Evolutionary conservation across 345 rosid species (phyloP).

Genomic region (Eucalyptus globulus): DNA sequence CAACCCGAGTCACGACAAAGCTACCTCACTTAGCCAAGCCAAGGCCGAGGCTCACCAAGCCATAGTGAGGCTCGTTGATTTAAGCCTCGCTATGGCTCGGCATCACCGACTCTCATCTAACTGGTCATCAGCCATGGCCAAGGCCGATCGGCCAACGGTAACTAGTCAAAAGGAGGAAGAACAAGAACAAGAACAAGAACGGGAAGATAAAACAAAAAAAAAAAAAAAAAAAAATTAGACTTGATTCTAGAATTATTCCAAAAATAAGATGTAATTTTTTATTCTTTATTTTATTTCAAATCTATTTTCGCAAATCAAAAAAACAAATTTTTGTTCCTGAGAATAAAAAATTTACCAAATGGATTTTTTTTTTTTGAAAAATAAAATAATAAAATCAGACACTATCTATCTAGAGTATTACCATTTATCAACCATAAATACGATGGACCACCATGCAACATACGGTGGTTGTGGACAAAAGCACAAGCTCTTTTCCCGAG

Average conservation of each 20-base stretch:
- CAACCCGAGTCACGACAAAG: fast-evolving
- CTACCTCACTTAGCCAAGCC: no score
- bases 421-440: background rate
- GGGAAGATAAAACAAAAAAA: no score
- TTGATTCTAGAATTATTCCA: fast-evolving
- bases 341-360: no score
- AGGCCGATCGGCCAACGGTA: fast-evolving
- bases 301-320: no score
- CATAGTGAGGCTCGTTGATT: fast-evolving
- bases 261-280: no score
- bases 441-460: background rate
- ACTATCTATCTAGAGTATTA: fast-evolving
- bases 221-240: no score
- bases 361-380: fast-evolving
- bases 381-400: fast-evolving
- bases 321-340: fast-evolving
- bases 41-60: fast-evolving
- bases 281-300: no score
- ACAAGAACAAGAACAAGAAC: fast-evolving
- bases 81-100: no score
- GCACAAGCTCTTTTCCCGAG: background rate
- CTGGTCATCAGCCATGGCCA: fast-evolving
- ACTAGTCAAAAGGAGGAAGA: no score
- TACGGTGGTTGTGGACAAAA: background rate
- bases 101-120: fast-evolving